These are phyloP conservation scores for Letharia lupina DNA, from an alignment of 495 filamentous ascomycete species.

Conservation along the genomic window DNA sequence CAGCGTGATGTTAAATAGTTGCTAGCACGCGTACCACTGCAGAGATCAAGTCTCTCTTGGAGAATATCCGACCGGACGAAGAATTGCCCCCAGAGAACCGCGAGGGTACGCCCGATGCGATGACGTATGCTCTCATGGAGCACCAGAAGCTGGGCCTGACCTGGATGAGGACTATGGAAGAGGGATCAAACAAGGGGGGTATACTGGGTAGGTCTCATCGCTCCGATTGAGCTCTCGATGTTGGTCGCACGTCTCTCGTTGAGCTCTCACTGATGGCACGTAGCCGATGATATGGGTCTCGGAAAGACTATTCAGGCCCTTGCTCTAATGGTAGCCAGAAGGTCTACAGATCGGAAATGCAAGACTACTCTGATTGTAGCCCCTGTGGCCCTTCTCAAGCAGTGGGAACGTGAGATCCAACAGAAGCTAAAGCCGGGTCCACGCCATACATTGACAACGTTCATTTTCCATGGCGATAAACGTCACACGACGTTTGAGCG, in stretches of 20 bases:
- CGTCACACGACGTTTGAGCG: constrained; percentile 48
- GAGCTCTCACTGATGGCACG: background rate
- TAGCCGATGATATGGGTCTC: constrained; percentile 91
- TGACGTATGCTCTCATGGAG: constrained; percentile 63
- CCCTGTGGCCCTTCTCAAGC: constrained; percentile 76
- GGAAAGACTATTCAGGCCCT: constrained; percentile 91
- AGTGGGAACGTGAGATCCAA: constrained; percentile 83
- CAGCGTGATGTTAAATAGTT: background rate
- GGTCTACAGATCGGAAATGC: constrained; percentile 49
- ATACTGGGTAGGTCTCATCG: constrained; percentile 35
- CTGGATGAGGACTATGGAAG: constrained; percentile 80
- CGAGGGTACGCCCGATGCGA: constrained; percentile 63
- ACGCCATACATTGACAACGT: constrained; percentile 51
- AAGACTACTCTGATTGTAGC: constrained; percentile 85
- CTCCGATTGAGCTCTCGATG: background rate
- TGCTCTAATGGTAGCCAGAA: constrained; percentile 69
- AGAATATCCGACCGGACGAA: constrained; percentile 66
- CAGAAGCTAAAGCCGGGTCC: constrained; percentile 53
- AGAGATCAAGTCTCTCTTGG: constrained; percentile 59
- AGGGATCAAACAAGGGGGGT: constrained; percentile 67
- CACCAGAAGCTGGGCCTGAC: constrained; percentile 78
- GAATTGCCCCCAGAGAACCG: constrained; percentile 56
- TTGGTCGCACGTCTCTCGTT: background rate
- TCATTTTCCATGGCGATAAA: constrained; percentile 56
- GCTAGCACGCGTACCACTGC: constrained; percentile 42